A percentile compares a stretch with the other conserved stretches of the same genome.
phyloP scores from a whole-genome alignment of 129 eudicot genomes.

The Helichrysum umbraculigerum region DNA sequence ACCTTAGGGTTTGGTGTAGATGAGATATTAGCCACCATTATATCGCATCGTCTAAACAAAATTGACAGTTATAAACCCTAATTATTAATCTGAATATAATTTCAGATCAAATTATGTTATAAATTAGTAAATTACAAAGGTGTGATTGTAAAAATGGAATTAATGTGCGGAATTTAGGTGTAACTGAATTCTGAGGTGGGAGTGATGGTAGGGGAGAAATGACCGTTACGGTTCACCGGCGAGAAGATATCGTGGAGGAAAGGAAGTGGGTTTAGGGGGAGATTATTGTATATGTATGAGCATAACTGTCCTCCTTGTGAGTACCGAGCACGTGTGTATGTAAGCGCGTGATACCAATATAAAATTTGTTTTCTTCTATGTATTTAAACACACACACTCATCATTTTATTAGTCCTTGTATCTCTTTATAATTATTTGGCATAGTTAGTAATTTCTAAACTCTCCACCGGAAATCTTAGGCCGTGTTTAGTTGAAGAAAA shows the following conservation, averaged over 20 bases:
- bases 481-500: too few relatives aligned
- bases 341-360: conserved; percentile 30
- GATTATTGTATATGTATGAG: conserved; percentile 15
- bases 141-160: neutral
- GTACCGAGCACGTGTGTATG: conserved; percentile 33
- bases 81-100: neutral
- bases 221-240: conserved; percentile 37
- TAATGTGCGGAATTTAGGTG: conserved; percentile 17
- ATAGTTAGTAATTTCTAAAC: too few relatives aligned
- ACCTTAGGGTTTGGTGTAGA: conserved; percentile 46
- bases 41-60: conserved; percentile 29
- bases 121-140: neutral
- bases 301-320: conserved; percentile 26
- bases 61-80: conserved; percentile 31
- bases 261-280: conserved; percentile 35
- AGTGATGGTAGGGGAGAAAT: conserved; percentile 18
- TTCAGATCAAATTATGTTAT: conserved; percentile 17
- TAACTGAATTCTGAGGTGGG: conserved; percentile 7
- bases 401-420: too few relatives aligned
- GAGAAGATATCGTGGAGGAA: conserved; percentile 34
- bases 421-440: too few relatives aligned
- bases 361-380: neutral
- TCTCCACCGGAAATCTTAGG: too few relatives aligned
- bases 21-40: conserved; percentile 56
- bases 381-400: conserved; percentile 6